Evolutionary conservation across 2,329 filamentous ascomycete genomes (phyloP), one percentile per base, ranked within the genome.

Genomic region (Myriangium duriaei): DNA sequence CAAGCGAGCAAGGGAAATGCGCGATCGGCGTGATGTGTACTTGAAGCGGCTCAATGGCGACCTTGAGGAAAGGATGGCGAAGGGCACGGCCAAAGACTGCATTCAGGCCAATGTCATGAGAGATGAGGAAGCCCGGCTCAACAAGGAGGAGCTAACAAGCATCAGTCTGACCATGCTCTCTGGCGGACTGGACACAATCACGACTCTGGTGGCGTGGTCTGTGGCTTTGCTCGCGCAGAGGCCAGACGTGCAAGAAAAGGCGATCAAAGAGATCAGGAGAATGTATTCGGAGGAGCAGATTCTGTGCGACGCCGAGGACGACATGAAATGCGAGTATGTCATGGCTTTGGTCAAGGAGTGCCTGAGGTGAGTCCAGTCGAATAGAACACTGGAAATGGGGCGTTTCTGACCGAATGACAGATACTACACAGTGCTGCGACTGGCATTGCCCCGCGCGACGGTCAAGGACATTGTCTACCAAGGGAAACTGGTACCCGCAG

Each of bases 111-210:
- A 79, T 43, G 68, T 79, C 19, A 77, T 79, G 42, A 58, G 70
- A 32, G 75, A 79, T 45, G 68, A 72, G 46, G 75, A 79, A 26
- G 69, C 74, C 0, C 74, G 71, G 44, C 57, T 80, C 11, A 76
- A 71, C 55, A 64, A 67, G 28, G 73, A 71, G 34, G 76, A 81
- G 45, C 62, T 80, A 24, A 77, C 68, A 0, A 75, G 71, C 0
- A 80, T 80, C 47, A 76, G 72, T 44, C 54, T 81, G 43, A 80
- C 76, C 1, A 81, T 81, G 76, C 59, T 81, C 4, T 76, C 72
- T 0, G 76, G 76, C 1, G 76, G 76, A 0, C 59, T 81, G 3
- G 76, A 81, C 44, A 81, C 77, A 0, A 67, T 81, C 24, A 78
- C 74, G 1, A 79, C 75, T 0, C 61, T 76, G 4, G 68, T 80